These are phyloP conservation scores for Aspergillus leporis DNA, from an alignment of 495 filamentous ascomycete genomes.

Conservation along the genomic window DNA sequence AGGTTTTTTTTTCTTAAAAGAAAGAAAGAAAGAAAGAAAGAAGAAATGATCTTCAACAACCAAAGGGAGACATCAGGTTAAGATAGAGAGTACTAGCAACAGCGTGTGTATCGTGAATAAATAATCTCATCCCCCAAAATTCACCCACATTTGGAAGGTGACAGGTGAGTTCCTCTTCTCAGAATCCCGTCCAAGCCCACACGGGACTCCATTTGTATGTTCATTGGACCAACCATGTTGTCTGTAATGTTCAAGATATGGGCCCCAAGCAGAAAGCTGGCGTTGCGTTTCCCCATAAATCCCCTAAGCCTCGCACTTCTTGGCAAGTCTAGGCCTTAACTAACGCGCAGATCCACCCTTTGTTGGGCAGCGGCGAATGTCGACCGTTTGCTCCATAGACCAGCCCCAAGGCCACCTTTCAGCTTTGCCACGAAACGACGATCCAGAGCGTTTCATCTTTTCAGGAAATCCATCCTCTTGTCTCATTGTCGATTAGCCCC, in stretches of 20 bases:
- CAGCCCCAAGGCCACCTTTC: slow-evolving; percentile 17
- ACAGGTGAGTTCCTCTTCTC: slow-evolving; percentile 15
- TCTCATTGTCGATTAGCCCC: not conserved
- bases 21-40: not conserved
- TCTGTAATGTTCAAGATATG: not conserved
- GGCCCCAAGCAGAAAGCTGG: not conserved
- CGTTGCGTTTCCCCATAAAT: not conserved
- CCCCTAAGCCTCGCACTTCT: not conserved
- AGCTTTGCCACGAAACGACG: slow-evolving; percentile 24
- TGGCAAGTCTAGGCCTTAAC: slow-evolving; percentile 18
- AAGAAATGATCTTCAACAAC: no score
- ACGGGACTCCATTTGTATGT: not conserved
- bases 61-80: no score
- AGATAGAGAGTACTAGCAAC: no score
- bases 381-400: slow-evolving; percentile 18
- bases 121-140: not conserved
- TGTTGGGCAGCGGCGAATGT: slow-evolving; percentile 22
- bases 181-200: not conserved
- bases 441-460: slow-evolving; percentile 17
- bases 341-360: slow-evolving; percentile 15
- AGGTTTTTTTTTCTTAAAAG: not conserved
- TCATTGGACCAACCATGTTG: not conserved
- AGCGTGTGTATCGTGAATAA: no score
- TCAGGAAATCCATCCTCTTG: slow-evolving; percentile 6
- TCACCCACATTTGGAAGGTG: slow-evolving; percentile 8